Conservation (phyloP, 495 filamentous ascomycete genomes). For the Podospora pseudocomata region DNA sequence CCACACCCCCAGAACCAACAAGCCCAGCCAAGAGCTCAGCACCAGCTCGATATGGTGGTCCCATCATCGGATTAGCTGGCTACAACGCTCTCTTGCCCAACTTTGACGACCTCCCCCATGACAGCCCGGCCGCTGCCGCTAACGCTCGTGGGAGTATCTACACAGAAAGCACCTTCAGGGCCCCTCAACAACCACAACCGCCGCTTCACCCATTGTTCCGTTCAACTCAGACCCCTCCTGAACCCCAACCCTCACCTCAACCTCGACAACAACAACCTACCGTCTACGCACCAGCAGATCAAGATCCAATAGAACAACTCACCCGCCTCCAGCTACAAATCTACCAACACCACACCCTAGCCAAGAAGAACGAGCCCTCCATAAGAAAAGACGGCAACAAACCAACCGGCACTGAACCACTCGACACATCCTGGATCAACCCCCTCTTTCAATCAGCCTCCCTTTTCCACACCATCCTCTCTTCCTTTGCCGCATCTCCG, state of each 20-base stretch:
- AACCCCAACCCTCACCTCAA: neutral
- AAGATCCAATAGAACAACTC: neutral
- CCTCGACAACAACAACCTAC: neutral
- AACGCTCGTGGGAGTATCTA: neutral
- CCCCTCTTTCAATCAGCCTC: neutral
- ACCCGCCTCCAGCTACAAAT: neutral
- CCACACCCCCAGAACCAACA: neutral
- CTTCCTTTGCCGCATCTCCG: neutral
- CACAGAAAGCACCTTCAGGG: neutral
- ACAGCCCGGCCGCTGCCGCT: neutral
- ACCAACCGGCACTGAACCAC: neutral
- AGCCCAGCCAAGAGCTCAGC: neutral
- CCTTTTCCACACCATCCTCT: neutral
- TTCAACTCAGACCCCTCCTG: neutral
- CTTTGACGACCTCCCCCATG: neutral
- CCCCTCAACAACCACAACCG: neutral
- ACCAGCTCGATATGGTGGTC: neutral
- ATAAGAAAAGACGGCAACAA: neutral
- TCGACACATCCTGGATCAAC: neutral
- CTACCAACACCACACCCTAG: neutral
- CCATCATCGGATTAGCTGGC: neutral
- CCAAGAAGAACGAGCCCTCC: neutral
- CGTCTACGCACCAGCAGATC: neutral
- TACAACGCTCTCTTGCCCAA: neutral
- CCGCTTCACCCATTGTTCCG: neutral